Conservation (phyloP, 805 yeast species). For the Candida railenensis region DNA sequence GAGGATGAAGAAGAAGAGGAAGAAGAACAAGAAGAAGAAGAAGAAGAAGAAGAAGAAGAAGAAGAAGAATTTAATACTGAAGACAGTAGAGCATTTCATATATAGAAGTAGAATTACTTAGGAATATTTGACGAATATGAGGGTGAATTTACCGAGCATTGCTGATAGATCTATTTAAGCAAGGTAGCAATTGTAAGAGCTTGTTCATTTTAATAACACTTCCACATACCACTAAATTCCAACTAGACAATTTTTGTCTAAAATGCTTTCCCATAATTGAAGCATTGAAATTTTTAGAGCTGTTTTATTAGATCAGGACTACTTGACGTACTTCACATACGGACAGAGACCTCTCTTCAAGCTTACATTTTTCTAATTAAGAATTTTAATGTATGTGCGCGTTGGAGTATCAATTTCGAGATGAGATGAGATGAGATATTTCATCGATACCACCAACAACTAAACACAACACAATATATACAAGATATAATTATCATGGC, state of each 20-base stretch:
- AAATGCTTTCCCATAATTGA: too few species aligned
- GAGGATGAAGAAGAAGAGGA: background rate
- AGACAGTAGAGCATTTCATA: conserved; percentile 6
- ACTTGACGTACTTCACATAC: too few species aligned
- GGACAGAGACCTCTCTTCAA: too few species aligned
- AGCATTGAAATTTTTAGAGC: too few species aligned
- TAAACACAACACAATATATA: background rate
- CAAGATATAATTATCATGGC: background rate
- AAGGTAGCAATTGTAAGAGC: too few species aligned
- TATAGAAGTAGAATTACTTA: background rate
- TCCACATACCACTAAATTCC: too few species aligned
- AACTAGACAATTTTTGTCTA: too few species aligned
- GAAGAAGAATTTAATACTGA: conserved; percentile 4
- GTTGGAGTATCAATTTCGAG: background rate
- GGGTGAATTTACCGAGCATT: background rate
- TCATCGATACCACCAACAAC: background rate
- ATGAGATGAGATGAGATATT: background rate
- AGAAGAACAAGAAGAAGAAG: conserved; percentile 2
- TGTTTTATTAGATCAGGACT: too few species aligned
- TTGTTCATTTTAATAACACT: too few species aligned
- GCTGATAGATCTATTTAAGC: too few species aligned
- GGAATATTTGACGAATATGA: background rate
- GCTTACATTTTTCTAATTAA: too few species aligned
- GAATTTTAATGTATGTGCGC: too few species aligned
- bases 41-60: background rate